phyloP scores from a whole-genome alignment of 768 basidiomycete species.

The Tremella fuciformis region DNA sequence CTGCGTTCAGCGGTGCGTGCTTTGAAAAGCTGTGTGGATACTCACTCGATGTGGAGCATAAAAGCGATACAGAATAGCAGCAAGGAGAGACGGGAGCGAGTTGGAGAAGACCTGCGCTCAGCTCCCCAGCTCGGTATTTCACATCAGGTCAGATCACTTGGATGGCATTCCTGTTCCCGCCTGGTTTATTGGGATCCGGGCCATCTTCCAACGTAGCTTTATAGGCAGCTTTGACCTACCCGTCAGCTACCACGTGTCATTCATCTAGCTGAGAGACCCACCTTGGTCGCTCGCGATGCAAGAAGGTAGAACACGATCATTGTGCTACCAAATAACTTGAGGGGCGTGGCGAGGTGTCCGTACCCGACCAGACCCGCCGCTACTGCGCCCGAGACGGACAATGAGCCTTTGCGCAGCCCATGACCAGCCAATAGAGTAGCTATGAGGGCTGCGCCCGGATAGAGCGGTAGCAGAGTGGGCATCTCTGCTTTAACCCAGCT shows the following conservation, averaged over 20 bases:
- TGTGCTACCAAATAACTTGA: slow-evolving; percentile 44
- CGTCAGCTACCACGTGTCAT: not conserved
- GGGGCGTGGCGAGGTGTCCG: slow-evolving; percentile 58
- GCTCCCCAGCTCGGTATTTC: not conserved
- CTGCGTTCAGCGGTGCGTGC: too few relatives aligned
- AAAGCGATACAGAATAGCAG: slow-evolving; percentile 34
- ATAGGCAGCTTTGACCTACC: slow-evolving; percentile 58
- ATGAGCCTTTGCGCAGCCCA: slow-evolving; percentile 69
- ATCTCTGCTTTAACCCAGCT: not conserved
- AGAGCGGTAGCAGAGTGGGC: slow-evolving; percentile 9
- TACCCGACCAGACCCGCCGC: slow-evolving; percentile 77
- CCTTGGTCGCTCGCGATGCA: slow-evolving; percentile 81
- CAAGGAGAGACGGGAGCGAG: slow-evolving; percentile 57
- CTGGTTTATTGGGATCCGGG: slow-evolving; percentile 58
- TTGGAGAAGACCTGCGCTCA: slow-evolving; percentile 62
- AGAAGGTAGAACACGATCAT: slow-evolving; percentile 58
- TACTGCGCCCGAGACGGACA: slow-evolving; percentile 71
- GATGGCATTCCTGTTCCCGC: slow-evolving; percentile 70
- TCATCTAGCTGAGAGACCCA: slow-evolving; percentile 54
- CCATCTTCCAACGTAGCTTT: slow-evolving; percentile 71
- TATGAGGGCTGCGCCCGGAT: slow-evolving; percentile 26
- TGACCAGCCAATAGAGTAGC: slow-evolving; percentile 59
- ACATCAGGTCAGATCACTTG: slow-evolving; percentile 60
- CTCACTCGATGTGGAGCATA: slow-evolving; percentile 10
- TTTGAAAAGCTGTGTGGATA: not conserved